Evolutionary conservation across 306 rosid genomes (phyloP).

Genomic region (Prunus salicina): DNA sequence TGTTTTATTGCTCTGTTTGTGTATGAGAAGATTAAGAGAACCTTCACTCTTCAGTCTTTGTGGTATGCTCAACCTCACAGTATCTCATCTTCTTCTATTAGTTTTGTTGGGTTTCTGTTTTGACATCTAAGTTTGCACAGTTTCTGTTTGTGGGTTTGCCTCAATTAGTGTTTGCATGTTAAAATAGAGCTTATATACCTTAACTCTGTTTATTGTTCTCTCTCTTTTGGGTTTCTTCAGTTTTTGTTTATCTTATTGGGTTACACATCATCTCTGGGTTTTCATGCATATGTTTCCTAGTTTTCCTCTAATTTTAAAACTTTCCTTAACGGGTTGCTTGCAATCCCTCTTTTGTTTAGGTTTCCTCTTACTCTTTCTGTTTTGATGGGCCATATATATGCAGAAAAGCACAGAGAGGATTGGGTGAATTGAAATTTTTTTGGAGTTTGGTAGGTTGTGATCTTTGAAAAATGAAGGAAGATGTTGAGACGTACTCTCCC

Average conservation of each 20-base stretch:
- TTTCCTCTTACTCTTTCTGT: no score
- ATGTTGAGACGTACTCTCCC: slow-evolving; percentile 59
- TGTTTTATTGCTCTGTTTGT: slow-evolving; percentile 22
- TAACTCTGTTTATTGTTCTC: slow-evolving; percentile 6
- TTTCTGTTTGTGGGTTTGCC: slow-evolving; percentile 21
- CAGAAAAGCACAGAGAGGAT: not conserved
- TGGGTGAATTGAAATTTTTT: not conserved
- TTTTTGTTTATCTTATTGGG: slow-evolving; percentile 14
- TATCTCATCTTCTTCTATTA: not conserved
- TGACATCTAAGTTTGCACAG: not conserved
- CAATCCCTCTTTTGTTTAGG: not conserved
- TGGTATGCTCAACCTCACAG: slow-evolving; percentile 10
- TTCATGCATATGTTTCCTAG: slow-evolving; percentile 10
- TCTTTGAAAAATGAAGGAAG: slow-evolving; percentile 54
- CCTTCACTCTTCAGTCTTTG: slow-evolving; percentile 7
- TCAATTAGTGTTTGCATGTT: not conserved
- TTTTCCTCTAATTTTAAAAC: not conserved
- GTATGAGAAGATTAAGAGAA: not conserved
- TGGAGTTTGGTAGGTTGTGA: slow-evolving; percentile 23
- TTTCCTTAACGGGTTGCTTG: not conserved
- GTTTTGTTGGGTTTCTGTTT: slow-evolving; percentile 14
- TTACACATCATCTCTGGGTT: slow-evolving; percentile 1
- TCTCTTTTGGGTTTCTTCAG: slow-evolving; percentile 11
- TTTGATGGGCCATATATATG: not conserved
- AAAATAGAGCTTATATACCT: slow-evolving; percentile 12